Base-by-base conservation (phyloP, 768 basidiomycete genomes). In the Galerina marginata region DNA sequence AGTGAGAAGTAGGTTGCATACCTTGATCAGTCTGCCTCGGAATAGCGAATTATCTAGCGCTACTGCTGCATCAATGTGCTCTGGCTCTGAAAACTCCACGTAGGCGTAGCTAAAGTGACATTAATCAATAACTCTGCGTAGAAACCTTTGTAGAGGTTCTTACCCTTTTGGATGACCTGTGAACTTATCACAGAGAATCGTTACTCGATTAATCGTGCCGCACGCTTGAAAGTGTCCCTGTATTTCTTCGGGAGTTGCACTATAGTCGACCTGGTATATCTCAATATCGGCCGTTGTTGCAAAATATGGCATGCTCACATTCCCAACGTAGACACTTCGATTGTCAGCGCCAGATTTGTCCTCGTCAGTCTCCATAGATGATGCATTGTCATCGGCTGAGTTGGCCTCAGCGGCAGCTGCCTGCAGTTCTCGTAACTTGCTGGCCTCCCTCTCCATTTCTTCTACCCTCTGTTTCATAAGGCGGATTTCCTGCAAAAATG, bases 111-210 rank as follows among this genome's bases (percentile, higher is more conserved):
- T 98, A 49, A 67, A 26, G 38, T 9, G 49, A 50, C 56, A 58
- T 56, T 33, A 59, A 47, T 51, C 56, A n/a, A 25, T 23, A 23
- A 29, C 26, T 44, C 12, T 14, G 20, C 9, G 49, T 3, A 46
- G 49, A 63, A n/a, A 60, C 56, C 58, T 37, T 20, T 11, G 20
- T 56, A 46, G 9, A 43, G 12, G 12, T 7, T 3, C 65, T 52
- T 65, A 95, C 95, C 97, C 97, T 86, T 98, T 98, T 48, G 97
- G 96, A 78, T 98, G 96, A 49, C 97, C 97, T 23, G 96, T 99
- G 76, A 96, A 99, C 79, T 99, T 99, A 85, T 99, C 97, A 75
- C 96, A 99, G 29, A 99, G 88, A 70, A 99, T 99, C 0, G 97
- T 99, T 44, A 99, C 95, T 68, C 97, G 88, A 79, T 99, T 99